phyloP scores from a whole-genome alignment of 495 filamentous ascomycete genomes.

The Penicillium mononematosum region DNA sequence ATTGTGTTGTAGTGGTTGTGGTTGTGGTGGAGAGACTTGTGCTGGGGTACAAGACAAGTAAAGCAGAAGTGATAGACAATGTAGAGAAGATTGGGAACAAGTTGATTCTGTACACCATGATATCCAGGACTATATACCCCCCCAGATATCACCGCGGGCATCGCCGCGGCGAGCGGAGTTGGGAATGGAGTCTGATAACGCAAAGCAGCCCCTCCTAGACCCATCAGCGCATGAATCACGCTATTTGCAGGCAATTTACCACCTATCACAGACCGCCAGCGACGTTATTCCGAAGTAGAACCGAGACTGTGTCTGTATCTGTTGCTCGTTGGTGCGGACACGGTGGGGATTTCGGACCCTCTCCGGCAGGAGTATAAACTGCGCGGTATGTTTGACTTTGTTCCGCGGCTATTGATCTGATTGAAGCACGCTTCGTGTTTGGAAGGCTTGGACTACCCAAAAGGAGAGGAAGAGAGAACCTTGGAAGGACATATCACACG shows the following conservation, averaged over 20 bases:
- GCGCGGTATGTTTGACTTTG: neutral
- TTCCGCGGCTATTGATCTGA: neutral
- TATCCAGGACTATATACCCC: neutral
- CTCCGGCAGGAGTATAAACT: neutral
- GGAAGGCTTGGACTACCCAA: neutral
- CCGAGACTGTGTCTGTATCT: neutral
- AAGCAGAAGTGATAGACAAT: neutral
- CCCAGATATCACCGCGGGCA: slow-evolving; percentile 2
- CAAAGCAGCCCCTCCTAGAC: neutral
- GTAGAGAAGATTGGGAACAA: neutral
- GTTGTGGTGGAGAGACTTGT: neutral
- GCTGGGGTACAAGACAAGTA: neutral
- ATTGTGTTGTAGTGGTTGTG: neutral
- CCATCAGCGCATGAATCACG: neutral
- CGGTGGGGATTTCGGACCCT: neutral
- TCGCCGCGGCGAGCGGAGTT: slow-evolving; percentile 1
- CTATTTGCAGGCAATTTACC: neutral
- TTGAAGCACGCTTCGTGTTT: neutral
- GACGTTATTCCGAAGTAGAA: neutral
- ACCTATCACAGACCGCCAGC: neutral
- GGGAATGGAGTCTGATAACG: neutral
- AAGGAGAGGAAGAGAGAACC: neutral
- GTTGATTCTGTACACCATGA: neutral
- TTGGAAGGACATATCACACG: neutral
- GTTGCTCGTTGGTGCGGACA: neutral